A percentile compares a stretch with the other conserved stretches of the same genome.
Conservation (phyloP, 2,329 filamentous ascomycete genomes). For the Fusarium tuaranense region DNA sequence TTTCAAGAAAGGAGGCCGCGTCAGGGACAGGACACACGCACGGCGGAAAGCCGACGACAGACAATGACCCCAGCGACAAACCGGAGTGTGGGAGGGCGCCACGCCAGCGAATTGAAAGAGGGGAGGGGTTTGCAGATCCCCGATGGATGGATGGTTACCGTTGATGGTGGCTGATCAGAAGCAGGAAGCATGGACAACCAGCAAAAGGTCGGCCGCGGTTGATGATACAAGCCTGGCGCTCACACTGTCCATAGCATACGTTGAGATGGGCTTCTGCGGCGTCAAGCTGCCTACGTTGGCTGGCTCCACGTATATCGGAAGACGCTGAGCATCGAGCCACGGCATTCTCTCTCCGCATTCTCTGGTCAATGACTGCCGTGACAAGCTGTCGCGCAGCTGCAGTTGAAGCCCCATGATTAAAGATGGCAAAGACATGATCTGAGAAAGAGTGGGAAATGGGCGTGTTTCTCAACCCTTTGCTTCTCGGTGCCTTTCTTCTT, state of each 20-base stretch:
- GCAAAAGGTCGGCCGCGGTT: background rate
- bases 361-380: slow-evolving; percentile 17
- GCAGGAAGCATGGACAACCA: background rate
- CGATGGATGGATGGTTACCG: slow-evolving; percentile 10
- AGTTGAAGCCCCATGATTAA: slow-evolving; percentile 1
- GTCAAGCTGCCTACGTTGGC: slow-evolving; percentile 8
- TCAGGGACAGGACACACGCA: slow-evolving; percentile 5
- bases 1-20: slow-evolving; percentile 33
- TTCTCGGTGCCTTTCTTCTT: slow-evolving; percentile 7
- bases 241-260: slow-evolving; percentile 14
- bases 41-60: background rate
- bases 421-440: background rate
- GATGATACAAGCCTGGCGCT: background rate
- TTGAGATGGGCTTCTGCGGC: slow-evolving; percentile 12
- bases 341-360: slow-evolving; percentile 18
- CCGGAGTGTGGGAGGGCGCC: slow-evolving; percentile 27
- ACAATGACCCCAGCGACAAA: slow-evolving; percentile 21
- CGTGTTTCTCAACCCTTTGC: slow-evolving; percentile 2
- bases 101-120: slow-evolving; percentile 25
- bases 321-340: slow-evolving; percentile 24
- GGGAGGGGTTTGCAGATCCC: background rate
- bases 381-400: slow-evolving; percentile 17
- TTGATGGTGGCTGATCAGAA: slow-evolving; percentile 6
- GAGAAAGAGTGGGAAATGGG: slow-evolving; percentile 1
- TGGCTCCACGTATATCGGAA: slow-evolving; percentile 31